Conservation (phyloP, 2,329 filamentous ascomycete species). For the Botrytis tulipae region DNA sequence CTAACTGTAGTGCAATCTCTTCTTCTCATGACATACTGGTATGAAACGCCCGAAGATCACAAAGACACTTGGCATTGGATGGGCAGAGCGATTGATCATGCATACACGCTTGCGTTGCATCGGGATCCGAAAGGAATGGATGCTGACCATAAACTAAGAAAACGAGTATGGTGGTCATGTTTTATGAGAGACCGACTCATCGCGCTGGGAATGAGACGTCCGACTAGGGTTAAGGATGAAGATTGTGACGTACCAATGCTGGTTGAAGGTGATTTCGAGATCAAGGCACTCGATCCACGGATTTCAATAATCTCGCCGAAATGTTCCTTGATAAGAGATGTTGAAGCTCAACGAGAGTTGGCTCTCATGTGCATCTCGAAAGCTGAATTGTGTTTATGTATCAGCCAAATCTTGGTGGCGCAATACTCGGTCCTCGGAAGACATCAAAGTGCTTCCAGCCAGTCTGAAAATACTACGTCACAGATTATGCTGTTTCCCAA, state of each 20-base stretch:
- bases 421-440: constrained; percentile 91
- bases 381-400: constrained; percentile 82
- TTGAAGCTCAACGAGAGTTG: constrained; percentile 71
- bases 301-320: constrained; percentile 67
- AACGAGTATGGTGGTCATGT: constrained; percentile 96
- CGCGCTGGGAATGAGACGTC: constrained; percentile 88
- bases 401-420: constrained; percentile 83
- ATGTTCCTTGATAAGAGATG: constrained; percentile 69
- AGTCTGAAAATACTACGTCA: constrained; percentile 65
- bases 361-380: constrained; percentile 90
- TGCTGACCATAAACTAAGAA: constrained; percentile 80
- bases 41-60: constrained; percentile 93
- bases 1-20: constrained; percentile 85
- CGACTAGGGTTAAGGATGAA: constrained; percentile 87
- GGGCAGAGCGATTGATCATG: constrained; percentile 89
- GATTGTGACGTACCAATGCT: constrained; percentile 95
- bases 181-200: constrained; percentile 94
- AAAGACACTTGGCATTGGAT: constrained; percentile 99
- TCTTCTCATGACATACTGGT: constrained; percentile 95
- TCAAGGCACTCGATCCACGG: constrained; percentile 63
- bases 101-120: constrained; percentile 90
- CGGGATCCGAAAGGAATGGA: constrained; percentile 80
- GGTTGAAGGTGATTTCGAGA: constrained; percentile 79
- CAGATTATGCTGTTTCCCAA: constrained; percentile 91
- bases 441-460: constrained; percentile 74